Base-by-base conservation (phyloP, 1,284 basidiomycete genomes). In the Anthracocystis walkeri region DNA sequence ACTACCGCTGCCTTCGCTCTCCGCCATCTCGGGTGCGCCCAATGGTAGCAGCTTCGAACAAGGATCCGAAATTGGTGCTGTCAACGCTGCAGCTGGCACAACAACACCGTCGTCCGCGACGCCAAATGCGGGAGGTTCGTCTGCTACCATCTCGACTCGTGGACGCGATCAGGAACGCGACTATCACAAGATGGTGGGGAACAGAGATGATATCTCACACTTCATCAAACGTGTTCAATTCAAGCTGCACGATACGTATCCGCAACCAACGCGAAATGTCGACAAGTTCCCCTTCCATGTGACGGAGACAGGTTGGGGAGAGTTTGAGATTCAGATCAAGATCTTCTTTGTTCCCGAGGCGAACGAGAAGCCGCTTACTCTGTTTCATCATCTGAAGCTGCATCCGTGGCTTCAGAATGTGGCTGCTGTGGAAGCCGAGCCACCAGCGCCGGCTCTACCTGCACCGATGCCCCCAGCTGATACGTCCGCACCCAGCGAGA, bases 281-380 rank as follows among this genome's bases (percentile, higher is more conserved):
- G 97, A 99, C 83, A 94, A 92, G 82, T 90, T 93, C 8, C 97
- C 97, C 0, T 99, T 95, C 83, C 92, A 94, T 78, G 91, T 99
- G 10, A 92, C 94, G 7, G 97, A 99, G 85, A 98, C 96, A 10
- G 97, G 96, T 50, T 99, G 97, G 97, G 97, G 97, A 82, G 97
- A 99, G 87, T 99, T 99, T 86, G 94, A 97, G 81, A 92, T 99
- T 69, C 90, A 92, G 81, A 96, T 99, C 80, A 91, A 93, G 71
- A 91, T 99, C 71, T 92, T 92, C 55, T 98, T 99, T 86, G 89
- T 94, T n/a, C 86, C 89, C 48, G 97, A 99, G 86, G 91, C 95
- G 2, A 92, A 90, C 56, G 97, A 99, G 86, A 98, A 98, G 86
- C 90, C 94, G 7, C 87, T 97, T 71, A 89, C 90, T 5, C 87